A percentile compares a stretch with the other conserved stretches of the same genome.
Conservation (phyloP, 1,284 basidiomycete genomes). For the Coniferiporia sulphurascens region DNA sequence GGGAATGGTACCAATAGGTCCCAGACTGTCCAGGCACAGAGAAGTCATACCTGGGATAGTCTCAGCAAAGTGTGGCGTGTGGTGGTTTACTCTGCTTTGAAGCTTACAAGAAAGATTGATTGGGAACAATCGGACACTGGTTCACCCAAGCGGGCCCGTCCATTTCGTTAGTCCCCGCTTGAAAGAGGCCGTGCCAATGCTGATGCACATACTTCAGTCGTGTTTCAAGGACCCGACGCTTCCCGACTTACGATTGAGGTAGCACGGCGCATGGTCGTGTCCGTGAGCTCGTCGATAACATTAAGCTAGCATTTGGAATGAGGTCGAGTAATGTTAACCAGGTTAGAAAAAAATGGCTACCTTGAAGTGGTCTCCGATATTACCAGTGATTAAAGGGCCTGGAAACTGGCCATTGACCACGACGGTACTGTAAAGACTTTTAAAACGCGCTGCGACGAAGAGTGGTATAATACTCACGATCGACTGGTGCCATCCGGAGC, state of each 20-base stretch:
- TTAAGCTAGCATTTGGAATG: conserved; percentile 18
- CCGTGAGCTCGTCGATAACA: conserved; percentile 22
- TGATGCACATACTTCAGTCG: conserved; percentile 9
- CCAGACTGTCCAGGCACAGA: conserved; percentile 30
- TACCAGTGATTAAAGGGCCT: conserved; percentile 28
- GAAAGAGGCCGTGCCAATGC: conserved; percentile 30
- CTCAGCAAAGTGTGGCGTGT: background rate
- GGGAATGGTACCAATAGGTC: conserved; percentile 25
- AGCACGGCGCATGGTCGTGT: conserved; percentile 21
- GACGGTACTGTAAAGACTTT: conserved; percentile 17
- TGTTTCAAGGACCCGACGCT: background rate
- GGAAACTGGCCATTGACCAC: conserved; percentile 27
- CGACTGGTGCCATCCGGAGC: conserved; percentile 28
- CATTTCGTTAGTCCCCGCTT: conserved; percentile 30
- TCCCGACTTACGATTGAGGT: conserved; percentile 26
- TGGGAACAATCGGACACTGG: conserved; percentile 32
- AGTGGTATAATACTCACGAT: conserved; percentile 6
- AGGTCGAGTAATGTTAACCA: background rate
- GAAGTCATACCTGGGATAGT: conserved; percentile 22
- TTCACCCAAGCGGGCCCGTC: conserved; percentile 36
- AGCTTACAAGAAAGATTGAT: conserved; percentile 24
- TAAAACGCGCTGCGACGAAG: background rate
- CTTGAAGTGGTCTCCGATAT: conserved; percentile 30
- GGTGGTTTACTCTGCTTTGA: background rate
- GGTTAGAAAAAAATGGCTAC: background rate